Percentiles rank a stretch among this genome's conserved stretches.
Evolutionary conservation across 805 yeast genomes (phyloP).

Genomic region (Candida yuanshanica): DNA sequence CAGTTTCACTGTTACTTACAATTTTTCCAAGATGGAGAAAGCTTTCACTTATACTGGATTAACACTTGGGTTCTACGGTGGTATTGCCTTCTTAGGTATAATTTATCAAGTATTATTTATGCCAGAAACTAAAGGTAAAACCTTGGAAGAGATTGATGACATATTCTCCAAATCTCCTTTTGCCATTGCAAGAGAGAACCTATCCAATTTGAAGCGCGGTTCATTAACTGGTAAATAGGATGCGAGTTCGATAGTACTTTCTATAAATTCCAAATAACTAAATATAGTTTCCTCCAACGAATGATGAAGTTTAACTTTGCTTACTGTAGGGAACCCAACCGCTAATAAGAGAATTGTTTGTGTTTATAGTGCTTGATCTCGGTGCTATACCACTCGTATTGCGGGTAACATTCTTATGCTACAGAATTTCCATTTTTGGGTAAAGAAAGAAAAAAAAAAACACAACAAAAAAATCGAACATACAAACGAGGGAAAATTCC

Average conservation of each 20-base stretch:
- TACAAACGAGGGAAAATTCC: no score
- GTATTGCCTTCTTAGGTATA: conserved; percentile 54
- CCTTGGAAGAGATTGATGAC: conserved; percentile 68
- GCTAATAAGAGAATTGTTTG: no score
- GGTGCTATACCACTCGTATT: neutral
- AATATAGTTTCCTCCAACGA: neutral
- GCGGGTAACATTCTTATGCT: neutral
- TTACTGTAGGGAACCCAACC: no score
- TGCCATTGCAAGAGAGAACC: conserved; percentile 27
- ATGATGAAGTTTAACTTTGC: no score
- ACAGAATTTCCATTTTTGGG: neutral
- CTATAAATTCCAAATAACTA: no score
- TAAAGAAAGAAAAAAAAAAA: neutral
- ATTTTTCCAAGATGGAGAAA: conserved; percentile 49
- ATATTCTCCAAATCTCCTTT: conserved; percentile 46
- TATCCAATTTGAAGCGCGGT: conserved; percentile 14
- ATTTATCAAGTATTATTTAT: conserved; percentile 50
- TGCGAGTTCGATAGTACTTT: no score
- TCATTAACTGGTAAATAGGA: neutral
- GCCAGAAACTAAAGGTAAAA: conserved; percentile 69
- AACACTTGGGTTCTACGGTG: conserved; percentile 62
- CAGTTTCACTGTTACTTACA: conserved; percentile 60
- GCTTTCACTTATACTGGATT: conserved; percentile 59
- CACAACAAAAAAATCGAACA: no score
- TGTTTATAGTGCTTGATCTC: no score